Conservation (phyloP, 2,329 filamentous ascomycete species). For the Colletotrichum somersetense region DNA sequence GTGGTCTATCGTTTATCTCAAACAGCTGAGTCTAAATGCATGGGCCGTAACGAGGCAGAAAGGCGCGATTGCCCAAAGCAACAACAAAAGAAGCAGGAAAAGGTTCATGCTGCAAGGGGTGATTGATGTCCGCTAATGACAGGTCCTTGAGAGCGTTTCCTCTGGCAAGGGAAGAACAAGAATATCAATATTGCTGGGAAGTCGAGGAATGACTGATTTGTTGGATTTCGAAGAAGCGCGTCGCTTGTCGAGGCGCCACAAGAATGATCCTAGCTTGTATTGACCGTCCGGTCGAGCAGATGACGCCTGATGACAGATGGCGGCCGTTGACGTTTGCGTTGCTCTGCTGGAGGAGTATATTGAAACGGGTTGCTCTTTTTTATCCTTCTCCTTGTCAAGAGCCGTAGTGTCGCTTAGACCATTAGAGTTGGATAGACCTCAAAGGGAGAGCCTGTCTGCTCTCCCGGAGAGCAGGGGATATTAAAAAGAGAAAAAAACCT, state of each 20-base stretch:
- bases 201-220: neutral
- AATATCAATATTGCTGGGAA: conserved; percentile 1
- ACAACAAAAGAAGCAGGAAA: neutral
- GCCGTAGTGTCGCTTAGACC: conserved; percentile 4
- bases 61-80: neutral
- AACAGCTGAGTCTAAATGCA: conserved; percentile 1
- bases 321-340: conserved; percentile 9
- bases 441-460: neutral
- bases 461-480: neutral
- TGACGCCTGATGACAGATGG: conserved; percentile 2
- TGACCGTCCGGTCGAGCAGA: conserved; percentile 11
- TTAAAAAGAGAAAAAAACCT: neutral
- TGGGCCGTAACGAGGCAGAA: conserved; percentile 10
- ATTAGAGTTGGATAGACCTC: neutral
- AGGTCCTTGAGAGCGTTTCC: neutral
- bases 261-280: conserved; percentile 7
- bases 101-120: neutral
- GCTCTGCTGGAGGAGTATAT: neutral
- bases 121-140: neutral
- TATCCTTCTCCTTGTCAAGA: neutral
- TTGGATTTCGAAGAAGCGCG: neutral
- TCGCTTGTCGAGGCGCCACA: conserved; percentile 12
- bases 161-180: neutral
- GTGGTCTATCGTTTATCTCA: conserved; percentile 31
- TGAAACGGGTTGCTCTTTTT: conserved; percentile 22